Conservation (phyloP, 495 filamentous ascomycete genomes). For the Penicillium manginii region DNA sequence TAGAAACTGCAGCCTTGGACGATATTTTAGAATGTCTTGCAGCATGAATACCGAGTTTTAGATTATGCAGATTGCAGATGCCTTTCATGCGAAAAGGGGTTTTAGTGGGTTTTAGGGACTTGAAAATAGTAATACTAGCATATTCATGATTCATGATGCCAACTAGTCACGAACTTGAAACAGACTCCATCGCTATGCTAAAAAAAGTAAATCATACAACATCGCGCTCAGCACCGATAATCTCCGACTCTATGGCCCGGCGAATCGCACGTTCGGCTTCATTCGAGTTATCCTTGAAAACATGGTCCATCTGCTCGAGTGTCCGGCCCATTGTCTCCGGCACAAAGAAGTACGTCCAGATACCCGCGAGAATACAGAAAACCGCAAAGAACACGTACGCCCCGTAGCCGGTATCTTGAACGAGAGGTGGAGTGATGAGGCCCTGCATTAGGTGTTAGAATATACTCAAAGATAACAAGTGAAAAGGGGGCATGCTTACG, state of each 20-base stretch:
- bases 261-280: conserved; percentile 43
- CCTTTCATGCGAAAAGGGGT: too few species aligned
- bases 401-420: conserved; percentile 58
- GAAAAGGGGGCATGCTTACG: conserved; percentile 23
- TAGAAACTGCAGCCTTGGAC: not conserved
- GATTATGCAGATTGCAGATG: not conserved
- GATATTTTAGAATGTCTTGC: not conserved
- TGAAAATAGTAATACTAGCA: too few species aligned
- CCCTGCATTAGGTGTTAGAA: conserved; percentile 29
- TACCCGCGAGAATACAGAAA: conserved; percentile 56
- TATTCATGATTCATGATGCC: not conserved
- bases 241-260: conserved; percentile 41
- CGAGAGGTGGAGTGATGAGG: conserved; percentile 56
- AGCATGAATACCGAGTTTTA: not conserved
- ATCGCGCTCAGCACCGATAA: conserved; percentile 24
- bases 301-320: conserved; percentile 60
- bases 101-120: too few species aligned
- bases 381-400: conserved; percentile 60
- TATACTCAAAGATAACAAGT: not conserved
- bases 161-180: not conserved
- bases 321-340: conserved; percentile 63
- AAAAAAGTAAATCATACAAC: not conserved
- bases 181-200: not conserved
- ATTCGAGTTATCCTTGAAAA: conserved; percentile 52
- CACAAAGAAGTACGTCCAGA: conserved; percentile 59